Percentiles rank a stretch among this genome's conserved stretches.
These are phyloP conservation scores for Penicillium aurantiogriseum DNA, from an alignment of 2,329 filamentous ascomycete species.

Conservation along the genomic window DNA sequence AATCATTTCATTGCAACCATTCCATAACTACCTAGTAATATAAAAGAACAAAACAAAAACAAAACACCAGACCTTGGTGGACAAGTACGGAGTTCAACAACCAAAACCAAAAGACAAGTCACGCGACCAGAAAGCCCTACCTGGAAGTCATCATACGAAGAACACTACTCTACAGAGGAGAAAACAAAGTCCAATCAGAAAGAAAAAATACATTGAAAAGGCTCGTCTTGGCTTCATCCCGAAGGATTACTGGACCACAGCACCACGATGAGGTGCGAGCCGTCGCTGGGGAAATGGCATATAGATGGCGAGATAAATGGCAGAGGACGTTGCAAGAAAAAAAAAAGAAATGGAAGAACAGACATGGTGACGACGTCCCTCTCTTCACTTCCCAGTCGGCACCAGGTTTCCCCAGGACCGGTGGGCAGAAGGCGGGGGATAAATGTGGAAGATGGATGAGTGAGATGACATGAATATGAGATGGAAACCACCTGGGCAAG, in stretches of 20 bases:
- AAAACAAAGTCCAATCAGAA: not conserved
- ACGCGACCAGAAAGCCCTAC: not conserved
- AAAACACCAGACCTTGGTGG: not conserved
- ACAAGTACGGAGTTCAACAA: not conserved
- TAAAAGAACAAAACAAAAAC: not conserved
- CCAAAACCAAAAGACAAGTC: not conserved
- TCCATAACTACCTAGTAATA: not conserved
- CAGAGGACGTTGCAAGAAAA: not conserved
- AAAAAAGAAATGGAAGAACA: not conserved
- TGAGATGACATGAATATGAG: too few species aligned
- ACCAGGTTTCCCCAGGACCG: not conserved
- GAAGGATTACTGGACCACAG: conserved; percentile 12
- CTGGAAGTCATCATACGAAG: not conserved
- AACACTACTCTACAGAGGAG: not conserved
- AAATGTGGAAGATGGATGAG: not conserved
- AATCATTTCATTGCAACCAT: not conserved
- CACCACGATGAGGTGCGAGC: conserved; percentile 18
- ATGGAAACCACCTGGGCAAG: too few species aligned
- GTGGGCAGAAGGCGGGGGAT: not conserved
- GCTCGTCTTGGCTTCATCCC: conserved; percentile 14
- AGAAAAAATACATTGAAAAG: not conserved
- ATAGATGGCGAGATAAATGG: not conserved
- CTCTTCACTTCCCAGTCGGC: not conserved
- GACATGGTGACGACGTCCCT: not conserved
- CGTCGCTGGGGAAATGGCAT: conserved; percentile 1